Percentiles rank a stretch among this genome's conserved stretches.
Evolutionary conservation across 441 rosid genomes (phyloP).

Genomic region (Brassica hybrid): DNA sequence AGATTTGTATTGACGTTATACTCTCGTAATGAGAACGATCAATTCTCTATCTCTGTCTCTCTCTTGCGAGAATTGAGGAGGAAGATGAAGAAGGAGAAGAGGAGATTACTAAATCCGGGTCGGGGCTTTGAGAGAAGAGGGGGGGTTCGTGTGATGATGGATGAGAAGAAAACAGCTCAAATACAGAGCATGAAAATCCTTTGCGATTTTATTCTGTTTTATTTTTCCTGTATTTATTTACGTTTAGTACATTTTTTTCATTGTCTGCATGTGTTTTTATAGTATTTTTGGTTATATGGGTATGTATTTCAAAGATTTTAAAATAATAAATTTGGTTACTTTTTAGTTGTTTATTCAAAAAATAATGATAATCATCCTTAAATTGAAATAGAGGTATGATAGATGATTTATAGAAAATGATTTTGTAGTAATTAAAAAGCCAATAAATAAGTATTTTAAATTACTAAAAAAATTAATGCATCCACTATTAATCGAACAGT

Average conservation of each 20-base stretch:
- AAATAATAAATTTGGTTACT: too few relatives aligned
- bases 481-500: too few relatives aligned
- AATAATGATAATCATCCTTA: too few relatives aligned
- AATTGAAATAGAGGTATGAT: too few relatives aligned
- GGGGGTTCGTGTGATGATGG: slow-evolving; percentile 10
- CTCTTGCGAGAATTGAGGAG: not conserved
- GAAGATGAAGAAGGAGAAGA: not conserved
- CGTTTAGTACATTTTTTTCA: not conserved
- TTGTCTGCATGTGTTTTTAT: not conserved
- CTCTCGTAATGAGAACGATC: slow-evolving; percentile 24
- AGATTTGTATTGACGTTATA: not conserved
- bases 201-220: not conserved
- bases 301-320: too few relatives aligned
- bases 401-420: too few relatives aligned
- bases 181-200: slow-evolving; percentile 23
- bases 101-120: slow-evolving; percentile 12
- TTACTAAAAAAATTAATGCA: too few relatives aligned
- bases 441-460: too few relatives aligned
- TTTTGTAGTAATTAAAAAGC: too few relatives aligned
- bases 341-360: too few relatives aligned
- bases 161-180: slow-evolving; percentile 36
- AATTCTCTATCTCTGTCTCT: slow-evolving; percentile 55
- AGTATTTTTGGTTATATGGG: too few relatives aligned
- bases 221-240: not conserved
- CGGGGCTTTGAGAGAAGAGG: slow-evolving; percentile 29